Percentiles rank a stretch among this genome's conserved stretches.
Evolutionary conservation across 2,329 filamentous ascomycete species (phyloP).

Genomic region (Claviceps purpurea): DNA sequence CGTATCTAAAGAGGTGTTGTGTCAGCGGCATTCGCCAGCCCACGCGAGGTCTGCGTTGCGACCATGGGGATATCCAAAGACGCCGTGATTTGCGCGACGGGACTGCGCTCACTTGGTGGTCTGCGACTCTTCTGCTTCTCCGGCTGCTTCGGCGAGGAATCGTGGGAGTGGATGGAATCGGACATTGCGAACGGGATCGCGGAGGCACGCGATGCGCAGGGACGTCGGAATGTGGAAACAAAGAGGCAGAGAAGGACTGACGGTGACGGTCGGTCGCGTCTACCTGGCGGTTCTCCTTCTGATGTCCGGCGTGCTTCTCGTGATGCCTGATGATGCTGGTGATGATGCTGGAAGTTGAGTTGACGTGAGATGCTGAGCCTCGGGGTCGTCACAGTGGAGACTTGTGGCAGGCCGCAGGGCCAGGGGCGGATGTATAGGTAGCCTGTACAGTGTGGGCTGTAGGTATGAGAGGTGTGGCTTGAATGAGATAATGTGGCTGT

Average conservation of each 20-base stretch:
- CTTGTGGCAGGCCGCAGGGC: not conserved
- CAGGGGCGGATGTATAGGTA: too few relatives aligned
- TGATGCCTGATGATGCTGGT: not conserved
- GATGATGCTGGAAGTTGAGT: not conserved
- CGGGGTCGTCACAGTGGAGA: not conserved
- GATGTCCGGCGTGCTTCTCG: too few relatives aligned
- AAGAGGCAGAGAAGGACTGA: not conserved
- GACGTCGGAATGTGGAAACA: not conserved
- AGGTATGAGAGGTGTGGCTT: too few relatives aligned
- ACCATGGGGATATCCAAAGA: conserved; percentile 8
- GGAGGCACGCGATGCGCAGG: not conserved
- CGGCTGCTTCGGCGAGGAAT: conserved; percentile 36
- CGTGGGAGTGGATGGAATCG: conserved; percentile 43
- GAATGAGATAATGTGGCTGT: too few relatives aligned
- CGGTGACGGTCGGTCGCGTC: not conserved
- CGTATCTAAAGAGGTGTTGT: conserved; percentile 52
- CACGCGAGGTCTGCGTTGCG: conserved; percentile 1
- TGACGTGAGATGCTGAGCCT: conserved; percentile 2
- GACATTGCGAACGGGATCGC: conserved; percentile 27
- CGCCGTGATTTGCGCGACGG: not conserved
- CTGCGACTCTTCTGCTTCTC: conserved; percentile 84
- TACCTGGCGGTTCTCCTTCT: too few relatives aligned
- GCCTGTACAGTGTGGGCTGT: too few relatives aligned
- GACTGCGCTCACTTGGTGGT: conserved; percentile 59
- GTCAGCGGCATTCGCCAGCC: not conserved